Base-by-base conservation (phyloP, 345 rosid species). In the Laguncularia racemosa region DNA sequence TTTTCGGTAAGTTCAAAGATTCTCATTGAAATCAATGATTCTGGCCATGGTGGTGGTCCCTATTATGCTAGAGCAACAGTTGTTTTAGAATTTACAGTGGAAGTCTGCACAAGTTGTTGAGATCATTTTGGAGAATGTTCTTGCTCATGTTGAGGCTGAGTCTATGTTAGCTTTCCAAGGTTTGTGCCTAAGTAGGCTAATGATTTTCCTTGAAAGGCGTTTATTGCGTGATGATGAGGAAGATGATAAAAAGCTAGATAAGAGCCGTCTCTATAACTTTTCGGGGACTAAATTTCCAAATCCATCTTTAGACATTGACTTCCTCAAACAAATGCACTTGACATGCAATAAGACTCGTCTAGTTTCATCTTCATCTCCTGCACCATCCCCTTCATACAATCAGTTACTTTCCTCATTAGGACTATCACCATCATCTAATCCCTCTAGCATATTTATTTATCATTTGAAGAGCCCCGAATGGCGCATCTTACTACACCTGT, bases 61-160 rank as follows among this genome's bases (percentile, higher is more conserved):
- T 93, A 97, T 76, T 90, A 92, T 73, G 97, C 97, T 46, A 97
- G 90, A 67, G 97, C 97, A 46, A 88, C 96, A 73, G 97, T 96
- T 46, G 73, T 85, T 65, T 74, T 93, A 70, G 99, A 93, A 80
- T 93, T 93, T 71, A 70, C 88, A 75, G 97, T 95, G 20, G 99
- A 93, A 81, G 95, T 85, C 74, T 89, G 78, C 90, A 57, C 92
- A 74, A 64, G 60, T 81, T 74, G 74, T 90, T 38, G 99, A 93
- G 70, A 78, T 83, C 65, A 71, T 89, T 71, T 68, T 93, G 76
- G 99, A 93, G 81, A 85, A 76, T 81, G 90, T 76, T 65, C 97
- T 96, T 54, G 73, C 84, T 59, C 83, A 88, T 73, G 83, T 87
- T 73, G 97, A 93, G 76, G 82, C 87, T 78, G 96, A 93, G 71